These are phyloP conservation scores for Crucihimalaya himalaica DNA, from an alignment of 345 rosid genomes.

Conservation along the genomic window DNA sequence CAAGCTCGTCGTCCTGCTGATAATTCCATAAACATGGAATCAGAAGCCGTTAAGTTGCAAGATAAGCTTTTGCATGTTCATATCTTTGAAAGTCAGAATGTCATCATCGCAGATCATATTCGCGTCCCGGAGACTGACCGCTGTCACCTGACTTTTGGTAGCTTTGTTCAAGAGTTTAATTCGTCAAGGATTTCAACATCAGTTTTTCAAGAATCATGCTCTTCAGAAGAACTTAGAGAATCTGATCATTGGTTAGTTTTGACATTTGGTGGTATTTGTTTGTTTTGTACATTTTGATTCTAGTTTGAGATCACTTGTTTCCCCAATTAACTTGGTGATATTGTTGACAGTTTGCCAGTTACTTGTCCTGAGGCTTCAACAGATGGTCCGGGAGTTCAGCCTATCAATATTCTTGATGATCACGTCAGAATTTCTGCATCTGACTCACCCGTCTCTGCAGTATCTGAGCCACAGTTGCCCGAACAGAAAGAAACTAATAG, in stretches of 20 bases:
- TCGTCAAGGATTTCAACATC: constrained; percentile 43
- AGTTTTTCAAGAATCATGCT: constrained; percentile 44
- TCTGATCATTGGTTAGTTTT: constrained; percentile 55
- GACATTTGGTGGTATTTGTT: constrained; percentile 7
- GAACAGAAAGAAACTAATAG: constrained; percentile 53
- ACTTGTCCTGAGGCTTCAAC: constrained; percentile 49
- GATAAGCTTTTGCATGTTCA: constrained; percentile 54
- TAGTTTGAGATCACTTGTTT: neutral
- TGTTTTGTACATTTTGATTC: neutral
- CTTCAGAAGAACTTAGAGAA: constrained; percentile 53
- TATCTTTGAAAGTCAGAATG: constrained; percentile 63
- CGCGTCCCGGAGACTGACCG: constrained; percentile 84
- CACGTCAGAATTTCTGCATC: constrained; percentile 57
- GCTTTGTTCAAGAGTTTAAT: constrained; percentile 69
- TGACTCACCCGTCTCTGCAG: constrained; percentile 46
- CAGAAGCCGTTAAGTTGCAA: constrained; percentile 51
- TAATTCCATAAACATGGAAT: constrained; percentile 47
- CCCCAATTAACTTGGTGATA: constrained; percentile 39
- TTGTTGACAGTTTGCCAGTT: constrained; percentile 53
- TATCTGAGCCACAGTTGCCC: constrained; percentile 53
- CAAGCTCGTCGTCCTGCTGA: constrained; percentile 39
- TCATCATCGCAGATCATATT: constrained; percentile 82
- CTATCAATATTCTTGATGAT: constrained; percentile 53
- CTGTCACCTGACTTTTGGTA: constrained; percentile 77
- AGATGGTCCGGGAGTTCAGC: constrained; percentile 44